phyloP scores from a whole-genome alignment of 2,329 filamentous ascomycete species.

The Pseudogymnoascus sp. region DNA sequence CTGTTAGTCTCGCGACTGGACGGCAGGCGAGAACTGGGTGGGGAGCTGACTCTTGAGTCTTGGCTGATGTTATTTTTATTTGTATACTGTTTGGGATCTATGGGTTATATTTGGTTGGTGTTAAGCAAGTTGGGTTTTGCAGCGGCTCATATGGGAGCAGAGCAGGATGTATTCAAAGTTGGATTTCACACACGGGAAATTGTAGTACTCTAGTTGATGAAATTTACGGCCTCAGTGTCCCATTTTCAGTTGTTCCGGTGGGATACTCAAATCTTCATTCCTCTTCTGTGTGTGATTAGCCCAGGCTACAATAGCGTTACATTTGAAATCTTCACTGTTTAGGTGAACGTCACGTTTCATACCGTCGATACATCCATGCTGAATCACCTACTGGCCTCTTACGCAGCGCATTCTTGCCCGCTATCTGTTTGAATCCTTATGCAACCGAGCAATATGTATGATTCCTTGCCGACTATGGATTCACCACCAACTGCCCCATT shows the following conservation, averaged over 20 bases:
- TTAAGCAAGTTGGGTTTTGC: background rate
- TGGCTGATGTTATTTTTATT: background rate
- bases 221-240: background rate
- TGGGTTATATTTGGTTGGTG: background rate
- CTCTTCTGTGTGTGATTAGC: background rate
- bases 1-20: background rate
- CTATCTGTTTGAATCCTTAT: background rate
- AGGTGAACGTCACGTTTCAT: background rate
- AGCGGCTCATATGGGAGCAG: background rate
- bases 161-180: background rate
- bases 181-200: background rate
- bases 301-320: background rate
- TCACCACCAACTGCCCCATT: background rate
- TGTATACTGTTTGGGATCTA: background rate
- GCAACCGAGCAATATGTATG: background rate
- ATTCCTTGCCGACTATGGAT: background rate
- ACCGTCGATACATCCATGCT: background rate
- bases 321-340: background rate
- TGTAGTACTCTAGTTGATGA: background rate
- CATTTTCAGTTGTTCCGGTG: background rate
- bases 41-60: background rate
- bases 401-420: background rate
- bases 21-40: background rate
- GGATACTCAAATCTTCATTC: background rate
- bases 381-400: background rate